Evolutionary conservation across 352 stramenopile genomes (phyloP).

Genomic region (Phytophthora pisi): DNA sequence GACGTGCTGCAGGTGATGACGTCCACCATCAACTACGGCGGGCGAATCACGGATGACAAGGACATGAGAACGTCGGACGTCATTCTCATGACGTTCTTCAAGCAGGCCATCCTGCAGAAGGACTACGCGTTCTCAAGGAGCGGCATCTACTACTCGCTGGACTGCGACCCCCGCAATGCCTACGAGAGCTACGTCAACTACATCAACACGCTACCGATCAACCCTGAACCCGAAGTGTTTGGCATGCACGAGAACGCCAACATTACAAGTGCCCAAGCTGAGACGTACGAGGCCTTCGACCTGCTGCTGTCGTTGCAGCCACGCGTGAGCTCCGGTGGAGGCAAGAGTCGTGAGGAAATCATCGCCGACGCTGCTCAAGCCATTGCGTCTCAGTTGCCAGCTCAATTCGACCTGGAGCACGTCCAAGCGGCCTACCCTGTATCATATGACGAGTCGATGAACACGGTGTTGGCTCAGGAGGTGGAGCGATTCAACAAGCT

Average conservation of each 20-base stretch:
- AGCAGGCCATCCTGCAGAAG: conserved; percentile 74
- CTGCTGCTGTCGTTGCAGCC: conserved; percentile 89
- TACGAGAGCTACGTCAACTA: conserved; percentile 92
- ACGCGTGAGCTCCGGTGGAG: conserved; percentile 72
- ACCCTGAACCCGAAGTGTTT: conserved; percentile 93
- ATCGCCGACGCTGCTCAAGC: conserved; percentile 85
- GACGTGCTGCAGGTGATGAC: conserved; percentile 93
- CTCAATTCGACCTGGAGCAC: conserved; percentile 86
- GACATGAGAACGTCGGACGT: conserved; percentile 92
- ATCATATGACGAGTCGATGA: conserved; percentile 92
- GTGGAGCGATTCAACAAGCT: conserved; percentile 92
- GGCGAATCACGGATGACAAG: conserved; percentile 94
- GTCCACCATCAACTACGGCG: conserved; percentile 95
- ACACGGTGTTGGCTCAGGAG: conserved; percentile 93
- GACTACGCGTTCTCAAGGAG: conserved; percentile 79
- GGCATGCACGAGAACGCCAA: conserved; percentile 96
- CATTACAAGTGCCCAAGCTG: conserved; percentile 92
- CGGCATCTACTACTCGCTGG: conserved; percentile 74
- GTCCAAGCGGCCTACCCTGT: conserved; percentile 88
- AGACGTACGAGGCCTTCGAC: conserved; percentile 90
- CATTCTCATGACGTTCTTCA: conserved; percentile 93
- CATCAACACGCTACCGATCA: conserved; percentile 93
- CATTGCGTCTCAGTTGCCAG: conserved; percentile 81
- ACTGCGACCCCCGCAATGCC: conserved; percentile 64
- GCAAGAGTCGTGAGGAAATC: conserved; percentile 87